phyloP scores from a whole-genome alignment of 2,329 filamentous ascomycete genomes.

The Fonsecaea multimorphosa region DNA sequence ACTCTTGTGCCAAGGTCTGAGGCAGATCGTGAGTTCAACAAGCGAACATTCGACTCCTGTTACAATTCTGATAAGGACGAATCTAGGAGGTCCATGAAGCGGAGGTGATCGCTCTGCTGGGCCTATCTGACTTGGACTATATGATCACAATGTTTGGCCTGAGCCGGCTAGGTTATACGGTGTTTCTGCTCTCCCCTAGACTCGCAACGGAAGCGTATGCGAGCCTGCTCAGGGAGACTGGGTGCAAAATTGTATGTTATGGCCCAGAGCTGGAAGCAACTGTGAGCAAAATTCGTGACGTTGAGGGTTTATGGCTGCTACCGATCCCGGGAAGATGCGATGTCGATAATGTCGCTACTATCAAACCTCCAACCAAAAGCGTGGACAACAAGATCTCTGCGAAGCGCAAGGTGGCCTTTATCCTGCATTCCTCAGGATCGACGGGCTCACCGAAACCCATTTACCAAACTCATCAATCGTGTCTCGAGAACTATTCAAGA shows the following conservation, averaged over 20 bases:
- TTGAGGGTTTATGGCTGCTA: not conserved
- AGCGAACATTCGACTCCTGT: not conserved
- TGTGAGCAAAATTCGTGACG: not conserved
- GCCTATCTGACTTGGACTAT: not conserved
- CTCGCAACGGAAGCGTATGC: not conserved
- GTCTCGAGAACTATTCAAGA: conserved; percentile 28
- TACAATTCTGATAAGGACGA: not conserved
- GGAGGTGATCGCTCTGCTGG: not conserved
- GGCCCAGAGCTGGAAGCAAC: not conserved
- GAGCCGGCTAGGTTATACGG: not conserved
- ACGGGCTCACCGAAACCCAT: conserved; percentile 56
- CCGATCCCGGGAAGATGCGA: not conserved
- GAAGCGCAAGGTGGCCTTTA: conserved; percentile 45
- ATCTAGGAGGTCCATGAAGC: not conserved
- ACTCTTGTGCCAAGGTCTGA: not conserved
- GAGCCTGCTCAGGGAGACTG: not conserved
- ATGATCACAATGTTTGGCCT: not conserved
- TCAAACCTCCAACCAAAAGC: not conserved
- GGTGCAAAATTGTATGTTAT: not conserved
- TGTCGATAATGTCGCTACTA: not conserved
- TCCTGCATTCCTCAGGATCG: conserved; percentile 58
- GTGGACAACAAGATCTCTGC: not conserved
- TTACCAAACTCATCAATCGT: conserved; percentile 47
- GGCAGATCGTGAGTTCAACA: not conserved
- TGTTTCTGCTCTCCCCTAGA: not conserved